These are phyloP conservation scores for Didymella keratinophila DNA, from an alignment of 2,329 filamentous ascomycete genomes.

Conservation along the genomic window DNA sequence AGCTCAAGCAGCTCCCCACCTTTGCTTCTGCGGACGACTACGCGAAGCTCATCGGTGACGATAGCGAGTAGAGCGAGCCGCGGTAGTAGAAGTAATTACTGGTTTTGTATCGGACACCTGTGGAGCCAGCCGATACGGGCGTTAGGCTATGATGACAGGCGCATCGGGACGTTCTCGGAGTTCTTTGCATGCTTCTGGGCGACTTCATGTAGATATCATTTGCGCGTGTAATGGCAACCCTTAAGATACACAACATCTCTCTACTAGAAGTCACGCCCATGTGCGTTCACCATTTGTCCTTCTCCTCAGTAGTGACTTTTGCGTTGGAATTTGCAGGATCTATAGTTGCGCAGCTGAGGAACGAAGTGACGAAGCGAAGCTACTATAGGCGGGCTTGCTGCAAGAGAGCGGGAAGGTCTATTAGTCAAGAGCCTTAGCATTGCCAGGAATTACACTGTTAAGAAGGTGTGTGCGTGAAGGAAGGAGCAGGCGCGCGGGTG, in stretches of 20 bases:
- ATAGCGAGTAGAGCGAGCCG: constrained; percentile 33
- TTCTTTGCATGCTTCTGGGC: constrained; percentile 21
- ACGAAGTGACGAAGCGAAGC: no score
- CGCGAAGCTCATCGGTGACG: constrained; percentile 77
- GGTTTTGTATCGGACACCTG: constrained; percentile 18
- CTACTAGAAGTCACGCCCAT: background rate
- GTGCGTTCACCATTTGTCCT: background rate
- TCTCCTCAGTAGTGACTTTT: background rate
- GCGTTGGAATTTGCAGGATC: background rate
- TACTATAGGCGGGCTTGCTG: no score
- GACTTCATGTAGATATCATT: constrained; percentile 45
- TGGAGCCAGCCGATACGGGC: constrained; percentile 20
- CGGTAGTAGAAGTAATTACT: constrained; percentile 18
- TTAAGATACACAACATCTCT: constrained; percentile 11
- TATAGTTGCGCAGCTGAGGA: no score
- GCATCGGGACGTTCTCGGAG: constrained; percentile 20
- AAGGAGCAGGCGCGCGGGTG: no score
- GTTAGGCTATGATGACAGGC: constrained; percentile 26
- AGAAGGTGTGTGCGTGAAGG: no score
- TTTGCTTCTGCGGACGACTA: constrained; percentile 97
- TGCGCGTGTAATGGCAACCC: constrained; percentile 35
- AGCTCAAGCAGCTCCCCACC: constrained; percentile 86
- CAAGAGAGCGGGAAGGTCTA: no score
- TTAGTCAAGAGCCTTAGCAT: no score
- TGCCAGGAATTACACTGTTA: no score